phyloP scores from a whole-genome alignment of 2,329 filamentous ascomycete species.

The Monosporascus sp. region DNA sequence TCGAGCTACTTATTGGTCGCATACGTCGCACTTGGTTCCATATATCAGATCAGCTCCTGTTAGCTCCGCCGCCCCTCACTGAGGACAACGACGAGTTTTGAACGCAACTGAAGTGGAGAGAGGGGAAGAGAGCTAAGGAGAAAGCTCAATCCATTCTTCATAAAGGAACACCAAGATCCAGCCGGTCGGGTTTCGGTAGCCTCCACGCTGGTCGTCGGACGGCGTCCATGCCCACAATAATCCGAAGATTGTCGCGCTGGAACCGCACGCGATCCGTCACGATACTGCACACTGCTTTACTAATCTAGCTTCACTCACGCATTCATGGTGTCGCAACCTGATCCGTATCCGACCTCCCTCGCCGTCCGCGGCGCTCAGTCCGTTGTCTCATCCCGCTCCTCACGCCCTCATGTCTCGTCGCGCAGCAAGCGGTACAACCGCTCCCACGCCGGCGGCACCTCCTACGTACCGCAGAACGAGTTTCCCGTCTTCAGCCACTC shows the following conservation, averaged over 20 bases:
- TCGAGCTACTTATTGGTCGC: too few species aligned
- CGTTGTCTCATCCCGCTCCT: slow-evolving; percentile 60
- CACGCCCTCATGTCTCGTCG: slow-evolving; percentile 39
- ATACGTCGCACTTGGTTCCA: too few species aligned
- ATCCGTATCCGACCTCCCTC: slow-evolving; percentile 45
- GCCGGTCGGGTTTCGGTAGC: neutral
- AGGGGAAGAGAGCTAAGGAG: neutral
- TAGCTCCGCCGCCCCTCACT: neutral
- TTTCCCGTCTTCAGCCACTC: slow-evolving; percentile 88
- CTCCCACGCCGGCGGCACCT: slow-evolving; percentile 70
- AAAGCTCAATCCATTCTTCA: neutral
- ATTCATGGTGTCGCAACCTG: slow-evolving; percentile 61
- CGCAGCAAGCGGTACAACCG: slow-evolving; percentile 71
- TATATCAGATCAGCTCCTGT: too few species aligned
- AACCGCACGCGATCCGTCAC: neutral
- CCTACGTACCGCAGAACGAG: slow-evolving; percentile 74
- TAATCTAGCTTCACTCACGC: slow-evolving; percentile 5
- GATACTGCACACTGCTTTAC: neutral
- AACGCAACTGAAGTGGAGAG: neutral
- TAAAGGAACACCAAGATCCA: neutral
- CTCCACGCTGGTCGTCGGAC: neutral
- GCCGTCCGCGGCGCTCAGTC: slow-evolving; percentile 56
- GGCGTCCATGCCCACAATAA: neutral
- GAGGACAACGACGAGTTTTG: too few species aligned
- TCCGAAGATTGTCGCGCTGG: neutral